Evolutionary conservation across 164 flowering plant species (phyloP).

Genomic region (Tetrastigma voinierianum): DNA sequence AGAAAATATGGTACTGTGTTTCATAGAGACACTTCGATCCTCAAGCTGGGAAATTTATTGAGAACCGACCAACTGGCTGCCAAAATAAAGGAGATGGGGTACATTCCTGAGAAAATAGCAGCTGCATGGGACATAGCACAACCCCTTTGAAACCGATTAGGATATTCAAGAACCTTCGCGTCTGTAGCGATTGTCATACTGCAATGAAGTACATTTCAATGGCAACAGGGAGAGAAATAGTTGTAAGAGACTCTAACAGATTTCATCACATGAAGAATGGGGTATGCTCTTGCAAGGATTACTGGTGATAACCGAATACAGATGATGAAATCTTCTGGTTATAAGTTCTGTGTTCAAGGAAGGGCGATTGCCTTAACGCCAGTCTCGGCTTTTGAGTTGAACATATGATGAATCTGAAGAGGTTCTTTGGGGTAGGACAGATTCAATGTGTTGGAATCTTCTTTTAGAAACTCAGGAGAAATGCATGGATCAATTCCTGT

Average conservation of each 20-base stretch:
- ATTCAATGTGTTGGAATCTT: too few relatives aligned
- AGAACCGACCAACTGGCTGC: conserved; percentile 48
- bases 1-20: conserved; percentile 60
- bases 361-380: too few relatives aligned
- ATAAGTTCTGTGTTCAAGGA: too few relatives aligned
- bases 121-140: conserved; percentile 71
- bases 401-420: too few relatives aligned
- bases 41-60: conserved; percentile 52
- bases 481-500: too few relatives aligned
- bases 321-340: not conserved
- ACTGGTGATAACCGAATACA: conserved; percentile 4
- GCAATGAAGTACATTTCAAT: conserved; percentile 61
- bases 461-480: too few relatives aligned
- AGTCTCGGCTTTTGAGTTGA: too few relatives aligned
- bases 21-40: conserved; percentile 77
- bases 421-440: too few relatives aligned
- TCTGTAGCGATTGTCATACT: conserved; percentile 79
- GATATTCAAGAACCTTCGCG: conserved; percentile 74
- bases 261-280: conserved; percentile 78
- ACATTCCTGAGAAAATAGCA: conserved; percentile 76
- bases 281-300: conserved; percentile 76
- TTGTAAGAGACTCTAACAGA: conserved; percentile 70
- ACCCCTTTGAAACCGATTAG: conserved; percentile 52
- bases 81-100: conserved; percentile 64
- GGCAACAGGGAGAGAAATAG: conserved; percentile 55